Base-by-base conservation (phyloP, 306 rosid genomes). In the Quercus aquifolioides region DNA sequence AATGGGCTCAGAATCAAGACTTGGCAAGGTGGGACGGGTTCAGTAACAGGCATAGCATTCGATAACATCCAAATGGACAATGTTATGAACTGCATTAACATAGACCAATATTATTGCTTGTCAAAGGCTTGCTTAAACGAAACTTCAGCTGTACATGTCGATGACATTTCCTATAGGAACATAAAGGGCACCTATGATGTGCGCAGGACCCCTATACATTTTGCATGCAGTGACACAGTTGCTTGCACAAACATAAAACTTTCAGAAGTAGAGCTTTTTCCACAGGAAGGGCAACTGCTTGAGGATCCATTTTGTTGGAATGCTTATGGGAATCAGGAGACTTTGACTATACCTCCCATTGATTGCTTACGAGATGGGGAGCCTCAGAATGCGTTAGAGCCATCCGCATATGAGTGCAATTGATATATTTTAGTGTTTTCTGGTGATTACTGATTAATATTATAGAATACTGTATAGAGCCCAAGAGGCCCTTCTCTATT, bases 271-370 rank as follows among this genome's bases (percentile, higher is more conserved):
- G 99, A 96, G 86, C 90, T 93, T 52, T 73, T 85, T 19, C 99
- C 99, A 2, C 77, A 87, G 6, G 98, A 96, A 78, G 98, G 99
- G 1, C 77, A 85, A 52, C 75, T 96, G 4, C 21, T 93, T n/a
- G 98, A 96, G 25, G 90, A 96, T 51, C 98, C 98, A 5, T 93
- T 91, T 76, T 93, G 99, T 72, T 96, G 99, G 99, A 93, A 93
- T 81, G 97, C 99, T 67, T 96, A 89, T 81, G 99, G 99, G 31
- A 82, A 59, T 26, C 92, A 92, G 52, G 91, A 92, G 76, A 90
- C 97, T 15, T 55, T 91, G 62, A 91, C 96, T 18, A 93, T 96
- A 7, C 99, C 99, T 75, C 99, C 98, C 12, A 69, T 96, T 64
- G 79, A 81, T 86, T 96, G 99, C 80, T 86, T 96, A n/a, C 92